A percentile compares a stretch with the other conserved stretches of the same genome.
Evolutionary conservation across 2,329 filamentous ascomycete species (phyloP).

Genomic region (Cladophialophora chaetospira): DNA sequence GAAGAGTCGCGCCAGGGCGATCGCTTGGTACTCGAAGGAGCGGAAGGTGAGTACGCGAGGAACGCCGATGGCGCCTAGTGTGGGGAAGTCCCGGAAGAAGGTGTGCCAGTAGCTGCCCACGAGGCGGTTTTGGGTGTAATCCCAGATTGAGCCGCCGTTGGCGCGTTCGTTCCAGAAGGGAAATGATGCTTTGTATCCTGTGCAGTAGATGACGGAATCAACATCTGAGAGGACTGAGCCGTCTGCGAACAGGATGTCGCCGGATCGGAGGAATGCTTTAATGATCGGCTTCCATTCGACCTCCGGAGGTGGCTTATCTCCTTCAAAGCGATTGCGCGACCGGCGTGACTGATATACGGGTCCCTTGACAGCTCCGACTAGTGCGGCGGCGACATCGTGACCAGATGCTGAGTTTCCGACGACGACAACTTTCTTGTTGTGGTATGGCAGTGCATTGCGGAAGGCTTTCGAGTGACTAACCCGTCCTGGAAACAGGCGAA

Average conservation of each 20-base stretch:
- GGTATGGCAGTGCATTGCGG: slow-evolving; percentile 42
- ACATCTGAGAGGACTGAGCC: slow-evolving; percentile 56
- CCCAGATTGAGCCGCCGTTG: slow-evolving; percentile 50
- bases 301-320: slow-evolving; percentile 48
- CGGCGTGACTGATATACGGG: slow-evolving; percentile 58
- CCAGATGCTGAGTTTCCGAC: slow-evolving; percentile 68
- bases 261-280: slow-evolving; percentile 43
- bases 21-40: slow-evolving; percentile 69
- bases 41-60: slow-evolving; percentile 60
- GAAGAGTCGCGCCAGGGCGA: slow-evolving; percentile 61
- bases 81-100: slow-evolving; percentile 54
- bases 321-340: slow-evolving; percentile 55
- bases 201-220: slow-evolving; percentile 67
- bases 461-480: slow-evolving; percentile 53
- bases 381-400: slow-evolving; percentile 61
- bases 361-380: slow-evolving; percentile 42
- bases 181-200: slow-evolving; percentile 54
- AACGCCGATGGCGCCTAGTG: slow-evolving; percentile 53
- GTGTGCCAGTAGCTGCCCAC: slow-evolving; percentile 55
- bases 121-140: slow-evolving; percentile 52
- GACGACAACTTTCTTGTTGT: slow-evolving; percentile 56
- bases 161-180: slow-evolving; percentile 54
- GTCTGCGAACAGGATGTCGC: slow-evolving; percentile 59
- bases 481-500: slow-evolving; percentile 43
- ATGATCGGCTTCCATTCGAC: slow-evolving; percentile 60